Conservation (phyloP, 192 early-diverging fungal species). For the Coemansia sp. region DNA sequence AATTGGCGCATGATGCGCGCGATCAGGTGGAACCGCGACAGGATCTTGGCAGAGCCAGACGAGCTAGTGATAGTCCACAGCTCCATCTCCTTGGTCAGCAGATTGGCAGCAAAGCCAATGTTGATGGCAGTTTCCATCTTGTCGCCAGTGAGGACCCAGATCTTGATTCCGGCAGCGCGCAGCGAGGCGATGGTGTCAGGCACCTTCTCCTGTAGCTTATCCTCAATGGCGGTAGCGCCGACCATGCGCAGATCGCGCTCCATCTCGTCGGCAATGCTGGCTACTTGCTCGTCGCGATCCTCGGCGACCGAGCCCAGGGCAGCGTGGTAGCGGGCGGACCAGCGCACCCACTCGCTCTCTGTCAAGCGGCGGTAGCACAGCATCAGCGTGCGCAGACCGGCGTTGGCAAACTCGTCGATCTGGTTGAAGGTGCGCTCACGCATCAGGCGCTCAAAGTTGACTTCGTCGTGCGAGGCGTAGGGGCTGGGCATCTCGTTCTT, state of each 20-base stretch:
- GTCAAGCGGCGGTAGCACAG: constrained; percentile 72
- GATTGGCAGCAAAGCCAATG: constrained; percentile 92
- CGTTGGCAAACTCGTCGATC: constrained; percentile 82
- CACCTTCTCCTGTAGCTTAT: constrained; percentile 95
- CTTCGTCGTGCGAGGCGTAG: constrained; percentile 38
- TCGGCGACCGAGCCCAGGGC: constrained; percentile 70
- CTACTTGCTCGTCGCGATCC: constrained; percentile 79
- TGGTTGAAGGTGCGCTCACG: constrained; percentile 67
- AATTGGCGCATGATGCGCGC: constrained; percentile 51
- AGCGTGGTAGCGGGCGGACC: constrained; percentile 67
- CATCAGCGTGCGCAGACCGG: constrained; percentile 85
- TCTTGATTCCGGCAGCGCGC: constrained; percentile 82
- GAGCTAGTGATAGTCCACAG: constrained; percentile 63
- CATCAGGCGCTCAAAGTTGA: constrained; percentile 58
- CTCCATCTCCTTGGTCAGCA: constrained; percentile 81
- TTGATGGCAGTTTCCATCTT: constrained; percentile 98
- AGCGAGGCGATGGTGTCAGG: constrained; percentile 88
- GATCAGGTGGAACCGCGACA: constrained; percentile 50
- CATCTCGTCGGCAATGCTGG: constrained; percentile 72
- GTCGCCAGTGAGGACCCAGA: constrained; percentile 98
- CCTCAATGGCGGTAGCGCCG: constrained; percentile 98
- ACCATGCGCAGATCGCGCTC: constrained; percentile 78
- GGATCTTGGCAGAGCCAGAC: constrained; percentile 36
- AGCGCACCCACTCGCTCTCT: constrained; percentile 68
- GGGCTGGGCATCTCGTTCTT: constrained; percentile 50